These are phyloP conservation scores for Calonectria pauciramosa DNA, from an alignment of 2,329 filamentous ascomycete species.

Conservation along the genomic window DNA sequence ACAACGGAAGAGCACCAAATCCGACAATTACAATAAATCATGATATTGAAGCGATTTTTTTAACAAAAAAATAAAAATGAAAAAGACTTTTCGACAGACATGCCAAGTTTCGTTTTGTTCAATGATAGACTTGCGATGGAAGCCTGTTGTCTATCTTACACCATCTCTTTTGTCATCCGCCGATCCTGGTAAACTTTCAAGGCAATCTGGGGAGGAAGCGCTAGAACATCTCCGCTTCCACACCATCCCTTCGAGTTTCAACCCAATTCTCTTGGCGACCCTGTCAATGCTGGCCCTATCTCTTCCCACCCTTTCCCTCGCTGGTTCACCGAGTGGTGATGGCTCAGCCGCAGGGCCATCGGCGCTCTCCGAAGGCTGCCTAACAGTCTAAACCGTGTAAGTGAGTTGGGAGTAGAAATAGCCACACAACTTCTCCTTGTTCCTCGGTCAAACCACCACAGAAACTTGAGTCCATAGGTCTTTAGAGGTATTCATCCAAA, in stretches of 20 bases:
- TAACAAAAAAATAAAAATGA: no score
- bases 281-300: conserved; percentile 15
- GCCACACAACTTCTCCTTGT: background rate
- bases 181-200: conserved; percentile 13
- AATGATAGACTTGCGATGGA: background rate
- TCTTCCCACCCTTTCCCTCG: conserved; percentile 27
- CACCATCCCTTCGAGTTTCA: conserved; percentile 24
- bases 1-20: background rate
- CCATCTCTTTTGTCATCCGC: background rate
- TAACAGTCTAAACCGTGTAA: background rate
- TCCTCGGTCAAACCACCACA: background rate
- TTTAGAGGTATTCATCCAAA: conserved; percentile 3
- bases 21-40: background rate
- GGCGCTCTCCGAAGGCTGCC: conserved; percentile 39
- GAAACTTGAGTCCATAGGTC: background rate
- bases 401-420: background rate
- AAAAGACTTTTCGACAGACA: background rate
- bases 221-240: conserved; percentile 8
- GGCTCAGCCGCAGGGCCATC: conserved; percentile 43
- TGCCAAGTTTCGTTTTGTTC: background rate
- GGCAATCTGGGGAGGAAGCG: background rate
- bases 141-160: background rate
- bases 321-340: conserved; percentile 37
- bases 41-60: background rate
- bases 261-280: conserved; percentile 28